A percentile compares a stretch with the other conserved stretches of the same genome.
Conservation (phyloP, 139 green algal species). For the Mesotaenium endlicherianum region DNA sequence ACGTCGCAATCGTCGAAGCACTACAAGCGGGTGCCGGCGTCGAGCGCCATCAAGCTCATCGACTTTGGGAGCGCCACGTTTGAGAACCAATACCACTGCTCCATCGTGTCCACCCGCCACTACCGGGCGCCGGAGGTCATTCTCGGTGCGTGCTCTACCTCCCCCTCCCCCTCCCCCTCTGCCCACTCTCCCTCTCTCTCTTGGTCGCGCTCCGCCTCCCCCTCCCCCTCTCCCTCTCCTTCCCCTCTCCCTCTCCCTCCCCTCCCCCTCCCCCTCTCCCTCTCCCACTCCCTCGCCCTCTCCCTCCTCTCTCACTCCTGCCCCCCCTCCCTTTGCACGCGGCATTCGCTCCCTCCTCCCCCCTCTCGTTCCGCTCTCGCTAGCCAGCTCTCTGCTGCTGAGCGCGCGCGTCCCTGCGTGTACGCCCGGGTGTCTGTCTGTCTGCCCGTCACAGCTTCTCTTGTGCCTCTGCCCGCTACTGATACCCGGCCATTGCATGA, state of each 20-base stretch:
- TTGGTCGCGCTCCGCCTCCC: neutral
- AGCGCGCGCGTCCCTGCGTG: too few species aligned
- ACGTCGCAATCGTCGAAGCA: constrained; percentile 22
- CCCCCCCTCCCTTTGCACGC: too few species aligned
- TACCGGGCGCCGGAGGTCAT: constrained; percentile 97
- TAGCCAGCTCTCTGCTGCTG: too few species aligned
- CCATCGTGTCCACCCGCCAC: constrained; percentile 85
- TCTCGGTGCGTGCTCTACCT: constrained; percentile 54
- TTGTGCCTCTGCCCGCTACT: too few species aligned
- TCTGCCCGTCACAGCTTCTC: too few species aligned
- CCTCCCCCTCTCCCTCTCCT: neutral
- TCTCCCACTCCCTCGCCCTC: neutral
- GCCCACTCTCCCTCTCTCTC: neutral
- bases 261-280: neutral
- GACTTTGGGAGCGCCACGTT: constrained; percentile 98
- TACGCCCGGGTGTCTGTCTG: too few species aligned
- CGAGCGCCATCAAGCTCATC: constrained; percentile 79
- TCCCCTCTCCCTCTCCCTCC: neutral
- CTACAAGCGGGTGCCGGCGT: constrained; percentile 62
- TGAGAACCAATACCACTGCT: constrained; percentile 85
- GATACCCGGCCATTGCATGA: too few species aligned
- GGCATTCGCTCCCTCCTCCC: too few species aligned
- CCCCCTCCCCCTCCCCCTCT: neutral
- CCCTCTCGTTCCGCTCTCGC: too few species aligned
- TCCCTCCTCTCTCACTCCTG: neutral